A percentile compares a stretch with the other conserved stretches of the same genome.
Conservation (phyloP, 345 rosid species). For the Heritiera fomes region DNA sequence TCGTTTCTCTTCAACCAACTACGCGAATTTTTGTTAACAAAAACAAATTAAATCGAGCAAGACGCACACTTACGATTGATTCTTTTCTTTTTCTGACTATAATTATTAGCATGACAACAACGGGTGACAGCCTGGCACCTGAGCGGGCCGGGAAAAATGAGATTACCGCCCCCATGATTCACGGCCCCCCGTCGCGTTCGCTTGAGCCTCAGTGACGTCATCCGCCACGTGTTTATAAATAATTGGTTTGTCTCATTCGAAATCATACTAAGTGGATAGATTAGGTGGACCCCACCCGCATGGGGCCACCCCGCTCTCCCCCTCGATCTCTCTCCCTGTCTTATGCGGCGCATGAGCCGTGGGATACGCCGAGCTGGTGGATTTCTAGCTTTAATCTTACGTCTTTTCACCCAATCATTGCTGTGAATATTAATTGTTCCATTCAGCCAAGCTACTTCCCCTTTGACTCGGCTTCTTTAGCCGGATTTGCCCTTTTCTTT, state of each 20-base stretch:
- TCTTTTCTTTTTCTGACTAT: not conserved
- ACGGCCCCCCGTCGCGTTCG: not conserved
- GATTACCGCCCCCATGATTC: not conserved
- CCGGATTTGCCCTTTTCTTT: not conserved
- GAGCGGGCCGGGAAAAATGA: slow-evolving; percentile 12
- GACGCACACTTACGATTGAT: not conserved
- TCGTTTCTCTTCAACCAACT: not conserved
- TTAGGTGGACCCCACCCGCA: slow-evolving; percentile 22
- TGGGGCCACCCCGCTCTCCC: slow-evolving; percentile 12
- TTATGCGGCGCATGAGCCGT: slow-evolving; percentile 45
- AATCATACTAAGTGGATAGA: slow-evolving; percentile 13
- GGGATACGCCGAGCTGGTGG: slow-evolving; percentile 39
- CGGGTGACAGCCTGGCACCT: slow-evolving; percentile 26
- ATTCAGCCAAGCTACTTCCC: not conserved
- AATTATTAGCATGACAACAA: slow-evolving; percentile 33
- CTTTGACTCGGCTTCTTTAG: not conserved
- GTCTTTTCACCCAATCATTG: slow-evolving; percentile 20
- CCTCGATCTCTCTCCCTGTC: not conserved
- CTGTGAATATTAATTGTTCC: not conserved
- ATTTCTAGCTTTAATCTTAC: slow-evolving; percentile 28
- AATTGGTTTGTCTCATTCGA: slow-evolving; percentile 24
- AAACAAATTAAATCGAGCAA: not conserved
- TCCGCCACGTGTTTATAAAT: slow-evolving; percentile 15
- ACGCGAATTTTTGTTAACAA: not conserved
- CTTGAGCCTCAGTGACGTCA: slow-evolving; percentile 15